Conservation (phyloP, 148 eudicot species). For the Dianthus caryophyllus region DNA sequence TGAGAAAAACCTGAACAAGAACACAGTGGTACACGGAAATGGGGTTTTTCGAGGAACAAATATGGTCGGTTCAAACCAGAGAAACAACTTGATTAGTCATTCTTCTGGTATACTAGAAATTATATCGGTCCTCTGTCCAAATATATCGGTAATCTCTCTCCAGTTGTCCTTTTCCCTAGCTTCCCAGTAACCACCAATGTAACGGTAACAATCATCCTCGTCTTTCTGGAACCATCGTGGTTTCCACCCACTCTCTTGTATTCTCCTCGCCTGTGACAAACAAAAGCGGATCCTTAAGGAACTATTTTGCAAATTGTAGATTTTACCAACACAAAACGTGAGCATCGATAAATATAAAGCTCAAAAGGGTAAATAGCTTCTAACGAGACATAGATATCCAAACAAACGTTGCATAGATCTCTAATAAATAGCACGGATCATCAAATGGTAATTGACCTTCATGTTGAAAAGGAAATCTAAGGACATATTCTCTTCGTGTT, state of each 20-base stretch:
- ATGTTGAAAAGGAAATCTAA: neutral
- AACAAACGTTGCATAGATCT: neutral
- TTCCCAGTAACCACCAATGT: constrained; percentile 92
- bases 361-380: neutral
- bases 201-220: constrained; percentile 80
- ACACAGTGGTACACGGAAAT: constrained; percentile 10
- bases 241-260: constrained; percentile 96
- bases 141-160: constrained; percentile 73
- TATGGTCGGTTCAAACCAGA: constrained; percentile 7
- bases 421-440: neutral
- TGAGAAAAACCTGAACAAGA: neutral
- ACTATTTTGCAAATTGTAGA: neutral
- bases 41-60: constrained; percentile 3
- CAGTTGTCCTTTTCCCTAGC: constrained; percentile 58
- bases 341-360: neutral
- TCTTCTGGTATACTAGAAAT: constrained; percentile 34
- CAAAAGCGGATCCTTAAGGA: neutral
- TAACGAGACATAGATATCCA: neutral
- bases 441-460: neutral
- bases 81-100: constrained; percentile 25
- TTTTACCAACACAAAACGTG: neutral
- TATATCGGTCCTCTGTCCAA: constrained; percentile 54
- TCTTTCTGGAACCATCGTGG: constrained; percentile 88
- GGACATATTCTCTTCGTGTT: too few species aligned
- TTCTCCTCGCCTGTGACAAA: constrained; percentile 65